A percentile compares a stretch with the other conserved stretches of the same genome.
Conservation (phyloP, 140 eudicot genomes). For the Oenanthe javanica region DNA sequence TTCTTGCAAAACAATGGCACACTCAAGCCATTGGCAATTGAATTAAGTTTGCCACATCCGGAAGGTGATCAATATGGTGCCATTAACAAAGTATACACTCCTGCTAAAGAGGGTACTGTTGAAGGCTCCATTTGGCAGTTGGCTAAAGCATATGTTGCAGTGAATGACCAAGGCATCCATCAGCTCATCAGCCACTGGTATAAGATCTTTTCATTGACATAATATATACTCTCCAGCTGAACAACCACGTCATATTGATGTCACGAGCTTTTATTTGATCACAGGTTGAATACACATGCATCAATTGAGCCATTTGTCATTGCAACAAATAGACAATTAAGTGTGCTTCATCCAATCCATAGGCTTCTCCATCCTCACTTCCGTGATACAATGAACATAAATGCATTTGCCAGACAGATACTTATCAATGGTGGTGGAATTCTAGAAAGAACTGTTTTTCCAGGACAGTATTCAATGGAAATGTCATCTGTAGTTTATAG, state of each 20-base stretch:
- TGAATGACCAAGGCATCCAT: slow-evolving; percentile 56
- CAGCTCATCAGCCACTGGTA: slow-evolving; percentile 70
- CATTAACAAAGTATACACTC: slow-evolving; percentile 47
- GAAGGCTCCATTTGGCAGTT: slow-evolving; percentile 55
- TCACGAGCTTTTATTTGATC: not conserved
- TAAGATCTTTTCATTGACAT: not conserved
- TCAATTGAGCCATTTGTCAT: slow-evolving; percentile 56
- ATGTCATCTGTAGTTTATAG: slow-evolving; percentile 45
- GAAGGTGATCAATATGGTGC: slow-evolving; percentile 38
- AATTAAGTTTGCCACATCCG: slow-evolving; percentile 54
- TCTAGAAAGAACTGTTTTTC: slow-evolving; percentile 49
- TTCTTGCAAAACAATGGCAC: slow-evolving; percentile 43
- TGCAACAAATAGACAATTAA: slow-evolving; percentile 55
- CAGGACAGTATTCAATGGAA: slow-evolving; percentile 41
- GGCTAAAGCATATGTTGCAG: slow-evolving; percentile 59
- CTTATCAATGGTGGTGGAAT: slow-evolving; percentile 57
- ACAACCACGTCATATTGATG: not conserved
- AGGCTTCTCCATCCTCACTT: slow-evolving; percentile 66
- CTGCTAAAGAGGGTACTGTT: slow-evolving; percentile 33
- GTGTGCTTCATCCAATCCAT: slow-evolving; percentile 48
- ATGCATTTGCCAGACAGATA: slow-evolving; percentile 52
- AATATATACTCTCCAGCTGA: not conserved
- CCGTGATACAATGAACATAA: slow-evolving; percentile 58
- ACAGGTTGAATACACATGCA: slow-evolving; percentile 61
- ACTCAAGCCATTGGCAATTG: slow-evolving; percentile 50